phyloP scores from a whole-genome alignment of 78 protist genomes.

The Emiliania huxleyi region DNA sequence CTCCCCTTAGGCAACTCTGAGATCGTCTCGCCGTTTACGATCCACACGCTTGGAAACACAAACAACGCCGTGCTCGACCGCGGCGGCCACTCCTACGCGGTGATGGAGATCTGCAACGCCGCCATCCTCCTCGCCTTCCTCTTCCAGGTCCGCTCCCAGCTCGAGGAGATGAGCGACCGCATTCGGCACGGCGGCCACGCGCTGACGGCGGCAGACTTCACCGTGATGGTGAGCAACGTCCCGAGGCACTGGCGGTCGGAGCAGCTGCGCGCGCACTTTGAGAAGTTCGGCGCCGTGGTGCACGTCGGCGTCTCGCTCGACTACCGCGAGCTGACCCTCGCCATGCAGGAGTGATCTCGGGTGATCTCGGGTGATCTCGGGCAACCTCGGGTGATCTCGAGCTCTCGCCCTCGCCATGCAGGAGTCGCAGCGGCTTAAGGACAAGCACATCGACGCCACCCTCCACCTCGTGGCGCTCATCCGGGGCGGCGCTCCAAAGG shows the following conservation, averaged over 20 bases:
- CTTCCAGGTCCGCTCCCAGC: neutral
- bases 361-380: too few relatives aligned
- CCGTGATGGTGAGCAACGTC: neutral
- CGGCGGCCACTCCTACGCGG: neutral
- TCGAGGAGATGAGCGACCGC: neutral
- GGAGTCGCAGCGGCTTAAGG: neutral
- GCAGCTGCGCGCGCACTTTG: neutral
- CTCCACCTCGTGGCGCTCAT: neutral
- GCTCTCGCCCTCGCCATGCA: neutral
- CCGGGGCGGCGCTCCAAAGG: neutral
- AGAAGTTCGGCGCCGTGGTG: neutral
- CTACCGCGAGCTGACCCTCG: neutral
- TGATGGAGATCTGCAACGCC: neutral
- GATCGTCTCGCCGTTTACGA: too few relatives aligned
- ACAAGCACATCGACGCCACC: neutral
- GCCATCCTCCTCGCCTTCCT: neutral
- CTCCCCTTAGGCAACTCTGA: too few relatives aligned
- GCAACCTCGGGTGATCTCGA: too few relatives aligned
- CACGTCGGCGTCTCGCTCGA: conserved; percentile 6
- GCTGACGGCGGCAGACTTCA: neutral
- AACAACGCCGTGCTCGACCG: neutral
- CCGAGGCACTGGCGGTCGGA: neutral
- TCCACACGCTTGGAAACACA: neutral
- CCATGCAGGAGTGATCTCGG: neutral
- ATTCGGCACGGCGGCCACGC: neutral